Evolutionary conservation across 2,329 filamentous ascomycete genomes (phyloP).

Genomic region (Dryadomyces quercivorus): DNA sequence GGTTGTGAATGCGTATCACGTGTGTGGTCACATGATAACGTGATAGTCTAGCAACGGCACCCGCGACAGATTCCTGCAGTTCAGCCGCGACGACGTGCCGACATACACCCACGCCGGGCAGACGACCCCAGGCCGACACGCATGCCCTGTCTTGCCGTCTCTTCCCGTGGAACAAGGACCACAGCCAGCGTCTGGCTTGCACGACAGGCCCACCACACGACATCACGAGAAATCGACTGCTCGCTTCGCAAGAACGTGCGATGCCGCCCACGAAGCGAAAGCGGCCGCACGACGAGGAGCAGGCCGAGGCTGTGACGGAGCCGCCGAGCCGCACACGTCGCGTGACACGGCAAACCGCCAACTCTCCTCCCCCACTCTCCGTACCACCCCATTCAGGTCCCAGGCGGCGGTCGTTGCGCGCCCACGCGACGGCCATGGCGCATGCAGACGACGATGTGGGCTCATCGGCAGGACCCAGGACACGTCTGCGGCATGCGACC

Average conservation of each 20-base stretch:
- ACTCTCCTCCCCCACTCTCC: constrained; percentile 21
- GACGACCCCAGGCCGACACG: no score
- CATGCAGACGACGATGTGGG: background rate
- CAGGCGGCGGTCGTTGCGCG: constrained; percentile 15
- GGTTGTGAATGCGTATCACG: background rate
- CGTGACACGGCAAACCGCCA: constrained; percentile 22
- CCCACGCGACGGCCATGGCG: background rate
- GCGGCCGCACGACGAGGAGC: constrained; percentile 12
- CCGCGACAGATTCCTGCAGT: background rate
- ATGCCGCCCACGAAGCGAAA: constrained; percentile 22
- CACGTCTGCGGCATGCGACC: background rate
- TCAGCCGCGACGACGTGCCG: no score
- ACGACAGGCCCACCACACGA: background rate
- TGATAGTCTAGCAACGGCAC: background rate
- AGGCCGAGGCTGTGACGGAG: constrained; percentile 1
- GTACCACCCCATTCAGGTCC: constrained; percentile 19
- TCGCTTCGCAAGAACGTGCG: no score
- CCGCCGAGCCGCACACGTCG: constrained; percentile 14
- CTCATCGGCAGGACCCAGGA: background rate
- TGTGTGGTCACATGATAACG: background rate
- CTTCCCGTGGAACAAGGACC: no score
- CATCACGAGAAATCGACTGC: background rate
- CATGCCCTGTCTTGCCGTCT: no score
- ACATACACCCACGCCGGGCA: no score
- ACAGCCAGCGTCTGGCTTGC: no score